A percentile compares a stretch with the other conserved stretches of the same genome.
These are phyloP conservation scores for Syncephalastrum racemosum DNA, from an alignment of 371 early-diverging fungal genomes.

Conservation along the genomic window DNA sequence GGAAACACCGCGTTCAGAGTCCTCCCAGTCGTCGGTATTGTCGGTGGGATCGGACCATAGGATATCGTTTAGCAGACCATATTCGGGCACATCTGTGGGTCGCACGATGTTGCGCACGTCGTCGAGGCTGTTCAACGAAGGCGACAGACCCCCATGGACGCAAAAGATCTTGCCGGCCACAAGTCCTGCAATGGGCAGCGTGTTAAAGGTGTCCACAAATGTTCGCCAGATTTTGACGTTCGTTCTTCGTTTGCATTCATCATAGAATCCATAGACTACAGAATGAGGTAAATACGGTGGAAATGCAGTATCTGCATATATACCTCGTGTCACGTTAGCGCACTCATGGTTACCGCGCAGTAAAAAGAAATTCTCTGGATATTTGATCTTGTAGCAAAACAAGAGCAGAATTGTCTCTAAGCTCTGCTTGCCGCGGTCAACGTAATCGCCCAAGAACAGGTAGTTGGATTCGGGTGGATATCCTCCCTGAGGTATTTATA, in stretches of 20 bases:
- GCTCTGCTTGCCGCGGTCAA: constrained; percentile 94
- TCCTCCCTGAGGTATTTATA: constrained; percentile 52
- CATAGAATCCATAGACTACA: constrained; percentile 96
- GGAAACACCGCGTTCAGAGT: constrained; percentile 97
- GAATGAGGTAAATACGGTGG: not conserved
- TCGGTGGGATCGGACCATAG: constrained; percentile 92
- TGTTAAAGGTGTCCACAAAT: constrained; percentile 98
- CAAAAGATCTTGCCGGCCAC: constrained; percentile 97
- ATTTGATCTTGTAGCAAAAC: constrained; percentile 95
- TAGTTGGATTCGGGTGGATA: constrained; percentile 88
- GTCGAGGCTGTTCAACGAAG: constrained; percentile 84
- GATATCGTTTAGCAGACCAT: constrained; percentile 82
- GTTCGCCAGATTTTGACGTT: constrained; percentile 96
- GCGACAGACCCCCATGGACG: constrained; percentile 97
- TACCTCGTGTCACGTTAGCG: constrained; percentile 91
- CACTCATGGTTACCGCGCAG: constrained; percentile 98
- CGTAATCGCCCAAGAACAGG: constrained; percentile 96
- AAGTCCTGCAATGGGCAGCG: constrained; percentile 94
- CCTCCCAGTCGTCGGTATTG: constrained; percentile 86
- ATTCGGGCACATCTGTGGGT: constrained; percentile 98
- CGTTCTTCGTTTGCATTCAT: constrained; percentile 97
- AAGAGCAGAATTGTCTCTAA: constrained; percentile 93
- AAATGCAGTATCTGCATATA: constrained; percentile 60
- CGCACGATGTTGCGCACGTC: constrained; percentile 89
- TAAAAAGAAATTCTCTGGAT: constrained; percentile 93